Evolutionary conservation across 176 grass and related monocot genomes (phyloP).

Genomic region (Bothriochloa decipiens): DNA sequence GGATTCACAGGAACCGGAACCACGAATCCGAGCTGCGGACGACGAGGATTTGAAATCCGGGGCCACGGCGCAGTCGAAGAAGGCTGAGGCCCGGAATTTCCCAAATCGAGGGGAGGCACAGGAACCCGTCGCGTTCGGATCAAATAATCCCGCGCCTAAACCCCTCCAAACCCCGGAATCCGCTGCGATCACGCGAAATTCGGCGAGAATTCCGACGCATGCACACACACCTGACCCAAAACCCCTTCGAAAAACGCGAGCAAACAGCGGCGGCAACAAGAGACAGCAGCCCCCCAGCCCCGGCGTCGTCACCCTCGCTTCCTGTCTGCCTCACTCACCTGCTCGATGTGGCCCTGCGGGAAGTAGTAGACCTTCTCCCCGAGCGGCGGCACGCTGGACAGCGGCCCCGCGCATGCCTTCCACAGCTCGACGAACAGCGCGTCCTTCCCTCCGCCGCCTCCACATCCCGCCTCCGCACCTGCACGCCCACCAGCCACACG

Average conservation of each 20-base stretch:
- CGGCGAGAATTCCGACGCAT: neutral
- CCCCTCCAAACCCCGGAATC: constrained; percentile 30
- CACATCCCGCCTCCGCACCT: neutral
- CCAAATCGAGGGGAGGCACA: neutral
- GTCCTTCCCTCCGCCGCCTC: constrained; percentile 40
- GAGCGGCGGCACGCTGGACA: constrained; percentile 65
- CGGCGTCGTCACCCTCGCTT: neutral
- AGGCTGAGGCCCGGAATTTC: neutral
- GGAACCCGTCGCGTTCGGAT: neutral
- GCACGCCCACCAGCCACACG: neutral
- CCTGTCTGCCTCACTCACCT: constrained; percentile 46
- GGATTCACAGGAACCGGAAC: neutral
- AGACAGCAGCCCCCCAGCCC: neutral
- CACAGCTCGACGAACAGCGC: constrained; percentile 80
- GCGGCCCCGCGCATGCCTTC: constrained; percentile 85
- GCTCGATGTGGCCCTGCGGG: constrained; percentile 93
- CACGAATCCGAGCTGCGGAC: neutral
- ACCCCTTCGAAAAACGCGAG: neutral
- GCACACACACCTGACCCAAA: neutral
- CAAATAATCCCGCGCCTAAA: constrained; percentile 28
- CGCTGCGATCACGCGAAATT: constrained; percentile 22
- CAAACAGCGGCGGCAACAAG: neutral
- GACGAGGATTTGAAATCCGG: constrained; percentile 17
- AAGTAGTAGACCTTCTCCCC: constrained; percentile 85
- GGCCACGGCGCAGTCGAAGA: neutral